Percentiles rank a stretch among this genome's conserved stretches.
Conservation (phyloP, 768 basidiomycete species). For the Pholiota conissans region DNA sequence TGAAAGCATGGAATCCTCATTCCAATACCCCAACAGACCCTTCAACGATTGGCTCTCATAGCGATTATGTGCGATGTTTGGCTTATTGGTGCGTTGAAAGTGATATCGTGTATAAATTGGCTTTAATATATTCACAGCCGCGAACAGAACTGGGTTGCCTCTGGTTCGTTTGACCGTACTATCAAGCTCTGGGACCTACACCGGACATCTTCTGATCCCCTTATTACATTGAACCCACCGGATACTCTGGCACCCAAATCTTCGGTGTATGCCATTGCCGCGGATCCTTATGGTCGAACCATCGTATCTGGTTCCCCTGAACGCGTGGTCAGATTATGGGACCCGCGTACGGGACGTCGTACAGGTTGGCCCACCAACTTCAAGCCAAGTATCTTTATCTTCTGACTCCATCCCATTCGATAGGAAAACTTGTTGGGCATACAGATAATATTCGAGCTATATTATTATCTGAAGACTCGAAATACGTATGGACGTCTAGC, state of each 20-base stretch:
- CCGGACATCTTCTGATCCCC: constrained; percentile 45
- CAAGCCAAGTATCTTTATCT: background rate
- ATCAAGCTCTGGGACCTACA: constrained; percentile 93
- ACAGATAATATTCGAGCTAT: constrained; percentile 96
- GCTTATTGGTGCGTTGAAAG: constrained; percentile 57
- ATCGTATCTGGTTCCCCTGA: constrained; percentile 93
- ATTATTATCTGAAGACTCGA: constrained; percentile 84
- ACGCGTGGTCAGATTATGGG: constrained; percentile 89
- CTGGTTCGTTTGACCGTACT: constrained; percentile 92
- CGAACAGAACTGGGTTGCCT: constrained; percentile 85
- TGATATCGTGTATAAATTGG: background rate
- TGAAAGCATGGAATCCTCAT: constrained; percentile 94
- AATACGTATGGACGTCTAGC: constrained; percentile 63
- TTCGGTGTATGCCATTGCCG: constrained; percentile 76
- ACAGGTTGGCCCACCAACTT: constrained; percentile 37
- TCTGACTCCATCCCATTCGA: background rate
- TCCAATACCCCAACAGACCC: constrained; percentile 58
- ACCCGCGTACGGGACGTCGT: constrained; percentile 82
- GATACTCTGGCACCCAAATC: constrained; percentile 68
- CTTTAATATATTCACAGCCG: constrained; percentile 45
- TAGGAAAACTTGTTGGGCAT: constrained; percentile 89
- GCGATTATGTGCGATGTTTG: constrained; percentile 86
- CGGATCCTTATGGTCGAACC: constrained; percentile 76
- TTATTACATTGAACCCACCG: constrained; percentile 67
- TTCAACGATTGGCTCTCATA: constrained; percentile 67